These are phyloP conservation scores for Entomortierella beljakovae DNA, from an alignment of 192 early-diverging fungal species.

Conservation along the genomic window DNA sequence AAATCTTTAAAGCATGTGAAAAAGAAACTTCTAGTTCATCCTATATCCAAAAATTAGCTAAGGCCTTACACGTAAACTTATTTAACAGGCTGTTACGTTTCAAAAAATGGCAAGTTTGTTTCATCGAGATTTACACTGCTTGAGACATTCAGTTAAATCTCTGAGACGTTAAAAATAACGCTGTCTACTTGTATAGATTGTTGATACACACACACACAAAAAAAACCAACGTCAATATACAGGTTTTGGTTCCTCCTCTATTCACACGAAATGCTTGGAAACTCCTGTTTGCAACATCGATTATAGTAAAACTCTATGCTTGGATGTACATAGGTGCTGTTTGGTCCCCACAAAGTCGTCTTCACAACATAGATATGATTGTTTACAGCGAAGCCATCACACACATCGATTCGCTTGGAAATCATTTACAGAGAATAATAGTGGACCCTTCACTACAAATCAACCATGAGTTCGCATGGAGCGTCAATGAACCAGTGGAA, in stretches of 20 bases:
- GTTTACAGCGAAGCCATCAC: constrained; percentile 43
- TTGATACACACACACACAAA: no score
- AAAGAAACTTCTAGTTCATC: no score
- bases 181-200: no score
- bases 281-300: constrained; percentile 22
- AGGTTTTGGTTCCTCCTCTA: constrained; percentile 29
- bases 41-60: no score
- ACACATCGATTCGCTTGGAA: constrained; percentile 22
- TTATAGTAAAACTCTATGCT: constrained; percentile 36
- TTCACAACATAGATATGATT: constrained; percentile 45
- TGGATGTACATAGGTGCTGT: constrained; percentile 45
- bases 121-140: no score
- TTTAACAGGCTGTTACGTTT: no score
- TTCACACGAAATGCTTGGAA: constrained; percentile 41
- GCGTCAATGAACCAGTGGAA: constrained; percentile 25
- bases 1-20: no score
- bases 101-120: no score
- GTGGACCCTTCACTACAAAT: constrained; percentile 36
- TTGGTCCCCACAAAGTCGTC: constrained; percentile 39
- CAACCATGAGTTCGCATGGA: constrained; percentile 33
- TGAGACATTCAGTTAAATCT: no score
- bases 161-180: no score
- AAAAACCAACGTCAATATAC: no score
- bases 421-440: constrained; percentile 20
- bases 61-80: no score